phyloP scores from a whole-genome alignment of 768 basidiomycete genomes.

The Suillus clintonianus region DNA sequence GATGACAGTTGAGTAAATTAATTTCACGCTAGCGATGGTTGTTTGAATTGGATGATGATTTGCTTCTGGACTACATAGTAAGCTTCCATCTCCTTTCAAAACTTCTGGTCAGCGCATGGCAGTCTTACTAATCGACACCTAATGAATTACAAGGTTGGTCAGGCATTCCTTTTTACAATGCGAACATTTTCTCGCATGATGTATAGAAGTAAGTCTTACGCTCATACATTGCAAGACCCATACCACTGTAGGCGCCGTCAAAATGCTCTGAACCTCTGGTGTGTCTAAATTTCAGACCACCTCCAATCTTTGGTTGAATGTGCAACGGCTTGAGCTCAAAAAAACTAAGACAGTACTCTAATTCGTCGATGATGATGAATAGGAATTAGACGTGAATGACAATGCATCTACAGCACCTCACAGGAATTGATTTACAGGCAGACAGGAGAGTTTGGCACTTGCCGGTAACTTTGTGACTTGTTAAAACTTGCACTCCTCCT shows the following conservation, averaged over 20 bases:
- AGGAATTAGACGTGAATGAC: too few relatives aligned
- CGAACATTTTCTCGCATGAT: neutral
- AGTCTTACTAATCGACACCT: neutral
- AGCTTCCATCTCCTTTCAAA: neutral
- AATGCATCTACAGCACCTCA: too few relatives aligned
- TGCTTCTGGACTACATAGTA: neutral
- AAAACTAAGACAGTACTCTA: neutral
- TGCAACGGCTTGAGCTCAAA: neutral
- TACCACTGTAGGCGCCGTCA: neutral
- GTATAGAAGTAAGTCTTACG: neutral
- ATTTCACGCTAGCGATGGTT: neutral
- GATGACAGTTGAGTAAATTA: neutral
- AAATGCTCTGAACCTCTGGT: neutral
- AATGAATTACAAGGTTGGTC: neutral
- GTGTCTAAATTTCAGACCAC: neutral
- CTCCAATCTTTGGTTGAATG: neutral
- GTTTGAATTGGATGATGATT: neutral
- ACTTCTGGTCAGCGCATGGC: neutral
- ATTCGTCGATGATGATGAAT: neutral
- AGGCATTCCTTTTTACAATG: too few relatives aligned
- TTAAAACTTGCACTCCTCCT: too few relatives aligned
- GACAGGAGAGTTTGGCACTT: too few relatives aligned
- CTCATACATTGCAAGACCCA: neutral
- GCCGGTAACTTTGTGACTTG: too few relatives aligned
- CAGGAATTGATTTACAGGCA: too few relatives aligned